Evolutionary conservation across 768 basidiomycete species (phyloP).

Genomic region (Russula sp.): DNA sequence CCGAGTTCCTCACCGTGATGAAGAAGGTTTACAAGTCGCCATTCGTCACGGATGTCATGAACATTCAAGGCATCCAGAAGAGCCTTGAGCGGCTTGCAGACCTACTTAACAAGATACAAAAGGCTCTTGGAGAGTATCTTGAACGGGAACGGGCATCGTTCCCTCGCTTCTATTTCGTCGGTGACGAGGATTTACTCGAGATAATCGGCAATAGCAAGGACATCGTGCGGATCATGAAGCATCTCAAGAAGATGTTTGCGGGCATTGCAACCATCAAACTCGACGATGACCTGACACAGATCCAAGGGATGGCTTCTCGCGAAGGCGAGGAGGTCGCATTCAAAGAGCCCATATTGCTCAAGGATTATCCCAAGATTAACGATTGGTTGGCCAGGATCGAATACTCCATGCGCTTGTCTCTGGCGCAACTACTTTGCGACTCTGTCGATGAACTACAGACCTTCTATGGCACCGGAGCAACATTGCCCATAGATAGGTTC

Average conservation of each 20-base stretch:
- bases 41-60: slow-evolving; percentile 94
- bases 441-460: slow-evolving; percentile 73
- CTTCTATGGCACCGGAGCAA: slow-evolving; percentile 66
- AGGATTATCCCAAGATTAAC: slow-evolving; percentile 96
- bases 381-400: slow-evolving; percentile 96
- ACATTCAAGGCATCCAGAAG: slow-evolving; percentile 94
- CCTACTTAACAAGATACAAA: slow-evolving; percentile 96
- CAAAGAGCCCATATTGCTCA: slow-evolving; percentile 73
- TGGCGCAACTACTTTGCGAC: slow-evolving; percentile 75
- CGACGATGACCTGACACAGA: slow-evolving; percentile 82
- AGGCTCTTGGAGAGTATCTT: slow-evolving; percentile 97
- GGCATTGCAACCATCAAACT: slow-evolving; percentile 86
- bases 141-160: slow-evolving; percentile 96
- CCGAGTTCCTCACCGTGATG: slow-evolving; percentile 97
- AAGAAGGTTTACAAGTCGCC: slow-evolving; percentile 99
- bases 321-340: slow-evolving; percentile 94
- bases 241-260: slow-evolving; percentile 99
- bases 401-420: slow-evolving; percentile 84
- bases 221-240: slow-evolving; percentile 96
- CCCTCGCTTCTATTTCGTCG: slow-evolving; percentile 99
- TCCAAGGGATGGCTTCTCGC: slow-evolving; percentile 89
- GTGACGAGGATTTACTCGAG: slow-evolving; percentile 96
- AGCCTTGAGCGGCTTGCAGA: slow-evolving; percentile 95
- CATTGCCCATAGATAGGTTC: slow-evolving; percentile 59
- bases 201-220: slow-evolving; percentile 99